Conservation (phyloP, 179 eudicot species). For the Beta corolliflora region DNA sequence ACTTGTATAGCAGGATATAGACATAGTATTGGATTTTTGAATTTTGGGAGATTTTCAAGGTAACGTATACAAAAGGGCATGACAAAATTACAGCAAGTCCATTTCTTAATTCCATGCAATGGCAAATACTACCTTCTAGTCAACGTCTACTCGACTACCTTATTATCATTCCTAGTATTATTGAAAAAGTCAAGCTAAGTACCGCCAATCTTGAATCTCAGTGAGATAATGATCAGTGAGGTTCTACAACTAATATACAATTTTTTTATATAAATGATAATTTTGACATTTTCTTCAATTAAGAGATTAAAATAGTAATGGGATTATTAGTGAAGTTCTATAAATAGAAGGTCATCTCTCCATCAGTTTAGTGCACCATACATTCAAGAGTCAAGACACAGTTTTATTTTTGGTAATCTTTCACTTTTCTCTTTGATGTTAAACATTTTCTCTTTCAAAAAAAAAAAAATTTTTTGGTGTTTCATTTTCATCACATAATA, state of each 20-base stretch:
- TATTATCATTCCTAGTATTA: neutral
- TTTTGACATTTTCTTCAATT: neutral
- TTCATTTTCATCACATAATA: neutral
- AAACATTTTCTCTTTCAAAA: neutral
- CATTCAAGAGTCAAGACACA: neutral
- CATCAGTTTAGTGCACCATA: neutral
- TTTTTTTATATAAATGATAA: neutral
- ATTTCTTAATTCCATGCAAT: neutral
- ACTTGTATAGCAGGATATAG: no score
- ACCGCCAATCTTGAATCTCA: conserved; percentile 4
- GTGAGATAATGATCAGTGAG: neutral
- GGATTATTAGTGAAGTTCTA: neutral
- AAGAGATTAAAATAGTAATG: neutral
- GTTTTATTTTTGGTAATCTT: neutral
- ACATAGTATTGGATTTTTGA: no score
- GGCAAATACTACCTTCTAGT: neutral
- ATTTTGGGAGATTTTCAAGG: no score
- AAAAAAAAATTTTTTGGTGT: neutral
- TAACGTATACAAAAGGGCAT: no score
- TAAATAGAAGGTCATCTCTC: neutral
- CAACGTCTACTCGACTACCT: no score
- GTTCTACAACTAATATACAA: neutral
- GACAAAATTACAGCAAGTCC: no score
- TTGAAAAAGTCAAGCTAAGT: neutral
- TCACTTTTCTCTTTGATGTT: neutral